Evolutionary conservation across 2,329 filamentous ascomycete genomes (phyloP).

Genomic region (Beauveria brongniartii): DNA sequence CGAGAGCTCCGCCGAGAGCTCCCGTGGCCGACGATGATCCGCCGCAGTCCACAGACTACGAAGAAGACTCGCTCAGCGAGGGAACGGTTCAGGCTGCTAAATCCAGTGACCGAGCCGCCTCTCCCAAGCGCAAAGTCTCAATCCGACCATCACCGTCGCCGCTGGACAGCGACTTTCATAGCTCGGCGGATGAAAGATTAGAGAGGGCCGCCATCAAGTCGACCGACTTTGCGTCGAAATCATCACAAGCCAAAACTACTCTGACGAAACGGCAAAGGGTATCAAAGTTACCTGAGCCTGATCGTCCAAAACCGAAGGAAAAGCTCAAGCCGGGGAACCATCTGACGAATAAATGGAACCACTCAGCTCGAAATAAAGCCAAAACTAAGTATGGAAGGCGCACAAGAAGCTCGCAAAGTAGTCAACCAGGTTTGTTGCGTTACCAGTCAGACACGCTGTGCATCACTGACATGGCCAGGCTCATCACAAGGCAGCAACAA

Average conservation of each 20-base stretch:
- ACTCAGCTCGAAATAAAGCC: constrained; percentile 14
- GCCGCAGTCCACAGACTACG: constrained; percentile 23
- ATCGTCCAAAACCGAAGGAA: background rate
- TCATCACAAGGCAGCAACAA: constrained; percentile 5
- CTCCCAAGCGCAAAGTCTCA: background rate
- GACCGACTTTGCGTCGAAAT: constrained; percentile 22
- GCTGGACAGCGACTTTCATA: constrained; percentile 13
- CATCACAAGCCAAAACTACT: background rate
- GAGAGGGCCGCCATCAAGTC: constrained; percentile 24
- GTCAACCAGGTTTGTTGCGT: background rate
- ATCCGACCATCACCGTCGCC: background rate
- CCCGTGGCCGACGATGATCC: constrained; percentile 13
- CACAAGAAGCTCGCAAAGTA: constrained; percentile 16
- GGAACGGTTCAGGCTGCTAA: constrained; percentile 2
- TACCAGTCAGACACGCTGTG: background rate
- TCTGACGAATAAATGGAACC: constrained; percentile 18
- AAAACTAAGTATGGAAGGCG: constrained; percentile 21
- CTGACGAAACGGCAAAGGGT: background rate
- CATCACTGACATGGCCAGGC: background rate
- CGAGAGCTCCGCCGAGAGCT: constrained; percentile 3
- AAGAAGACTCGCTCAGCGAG: constrained; percentile 14
- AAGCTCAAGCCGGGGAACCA: constrained; percentile 17
- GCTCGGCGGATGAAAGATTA: constrained; percentile 21
- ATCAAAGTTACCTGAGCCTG: background rate
- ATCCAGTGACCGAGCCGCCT: background rate